phyloP scores from a whole-genome alignment of 2,329 filamentous ascomycete species.

The Pseudogymnoascus sp. region DNA sequence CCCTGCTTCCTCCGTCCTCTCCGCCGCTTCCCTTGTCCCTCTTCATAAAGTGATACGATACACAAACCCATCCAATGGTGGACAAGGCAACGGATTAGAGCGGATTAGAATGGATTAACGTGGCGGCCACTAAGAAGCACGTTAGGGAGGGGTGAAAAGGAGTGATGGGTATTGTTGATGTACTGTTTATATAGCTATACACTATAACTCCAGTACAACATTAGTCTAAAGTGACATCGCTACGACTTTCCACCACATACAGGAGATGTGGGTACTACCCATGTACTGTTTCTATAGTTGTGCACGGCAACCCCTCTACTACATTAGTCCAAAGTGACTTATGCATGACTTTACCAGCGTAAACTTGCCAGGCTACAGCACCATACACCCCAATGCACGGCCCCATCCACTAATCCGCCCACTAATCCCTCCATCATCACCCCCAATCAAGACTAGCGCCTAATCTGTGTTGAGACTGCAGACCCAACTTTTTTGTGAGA shows the following conservation, averaged over 20 bases:
- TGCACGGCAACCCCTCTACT: neutral
- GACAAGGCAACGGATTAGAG: neutral
- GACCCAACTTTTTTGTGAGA: constrained; percentile 9
- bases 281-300: neutral
- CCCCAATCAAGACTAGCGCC: neutral
- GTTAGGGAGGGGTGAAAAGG: neutral
- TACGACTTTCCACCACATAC: neutral
- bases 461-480: constrained; percentile 3
- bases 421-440: neutral
- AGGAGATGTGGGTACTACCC: neutral
- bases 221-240: neutral
- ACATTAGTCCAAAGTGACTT: neutral
- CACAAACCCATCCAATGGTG: neutral
- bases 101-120: too few relatives aligned
- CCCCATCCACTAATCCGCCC: neutral
- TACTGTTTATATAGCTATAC: neutral
- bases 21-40: too few relatives aligned
- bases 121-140: neutral
- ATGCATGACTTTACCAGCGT: neutral
- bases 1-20: neutral
- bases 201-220: neutral
- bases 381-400: neutral
- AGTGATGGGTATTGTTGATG: neutral
- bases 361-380: neutral
- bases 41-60: constrained; percentile 1